A percentile compares a stretch with the other conserved stretches of the same genome.
Conservation (phyloP, 495 filamentous ascomycete genomes). For the Physcia stellaris region DNA sequence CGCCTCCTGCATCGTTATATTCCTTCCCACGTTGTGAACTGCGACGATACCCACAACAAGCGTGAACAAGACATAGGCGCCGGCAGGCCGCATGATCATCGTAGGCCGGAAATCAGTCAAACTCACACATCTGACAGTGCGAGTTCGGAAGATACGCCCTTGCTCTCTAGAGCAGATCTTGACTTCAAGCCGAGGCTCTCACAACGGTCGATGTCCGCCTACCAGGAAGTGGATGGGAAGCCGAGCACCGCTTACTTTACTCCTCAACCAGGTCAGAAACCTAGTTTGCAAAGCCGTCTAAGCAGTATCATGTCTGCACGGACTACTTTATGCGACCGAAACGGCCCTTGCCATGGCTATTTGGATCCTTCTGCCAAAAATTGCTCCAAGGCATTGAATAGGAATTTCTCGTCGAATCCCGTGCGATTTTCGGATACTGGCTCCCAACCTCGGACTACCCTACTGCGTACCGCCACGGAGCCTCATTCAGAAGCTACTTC, state of each 20-base stretch:
- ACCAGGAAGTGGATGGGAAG: slow-evolving; percentile 2
- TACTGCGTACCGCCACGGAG: slow-evolving; percentile 1
- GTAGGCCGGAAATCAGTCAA: slow-evolving; percentile 3
- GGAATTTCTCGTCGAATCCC: slow-evolving; percentile 10
- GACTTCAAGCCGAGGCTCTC: background rate
- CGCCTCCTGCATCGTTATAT: slow-evolving; percentile 67
- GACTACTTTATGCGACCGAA: slow-evolving; percentile 55
- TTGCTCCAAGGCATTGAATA: slow-evolving; percentile 42
- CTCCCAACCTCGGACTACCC: slow-evolving; percentile 1
- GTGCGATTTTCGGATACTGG: slow-evolving; percentile 5
- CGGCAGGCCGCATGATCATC: slow-evolving; percentile 3
- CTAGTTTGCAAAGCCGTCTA: slow-evolving; percentile 51
- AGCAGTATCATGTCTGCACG: too few relatives aligned
- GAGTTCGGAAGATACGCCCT: slow-evolving; percentile 32
- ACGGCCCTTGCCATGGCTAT: slow-evolving; percentile 70
- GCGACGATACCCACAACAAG: slow-evolving; percentile 65
- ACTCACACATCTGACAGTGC: too few relatives aligned
- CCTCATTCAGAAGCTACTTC: too few relatives aligned
- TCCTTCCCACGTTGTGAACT: slow-evolving; percentile 88
- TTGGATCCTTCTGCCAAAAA: slow-evolving; percentile 75
- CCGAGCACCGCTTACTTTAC: background rate
- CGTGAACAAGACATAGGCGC: too few relatives aligned
- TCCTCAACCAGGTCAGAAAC: slow-evolving; percentile 19
- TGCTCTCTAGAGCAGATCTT: slow-evolving; percentile 17
- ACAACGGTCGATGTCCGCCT: slow-evolving; percentile 3